Conservation (phyloP, 768 basidiomycete species). For the Phlebiopsis flavidoalba region DNA sequence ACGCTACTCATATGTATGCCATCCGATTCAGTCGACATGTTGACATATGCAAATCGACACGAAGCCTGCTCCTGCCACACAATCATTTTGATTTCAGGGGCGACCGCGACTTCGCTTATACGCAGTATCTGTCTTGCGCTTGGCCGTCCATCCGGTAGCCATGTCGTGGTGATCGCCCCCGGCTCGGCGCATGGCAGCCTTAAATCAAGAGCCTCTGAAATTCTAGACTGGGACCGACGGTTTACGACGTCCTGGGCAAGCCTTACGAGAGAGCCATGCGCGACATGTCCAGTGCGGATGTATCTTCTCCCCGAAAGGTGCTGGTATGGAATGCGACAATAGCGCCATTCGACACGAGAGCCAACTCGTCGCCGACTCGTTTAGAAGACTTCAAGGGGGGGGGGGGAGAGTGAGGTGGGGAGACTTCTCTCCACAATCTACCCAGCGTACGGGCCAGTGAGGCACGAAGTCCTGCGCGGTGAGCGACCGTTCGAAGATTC, state of each 20-base stretch:
- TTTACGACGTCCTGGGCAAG: slow-evolving; percentile 3
- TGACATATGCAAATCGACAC: slow-evolving; percentile 60
- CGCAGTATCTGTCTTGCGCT: slow-evolving; percentile 45
- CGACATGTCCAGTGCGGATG: slow-evolving; percentile 3
- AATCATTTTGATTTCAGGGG: slow-evolving; percentile 56
- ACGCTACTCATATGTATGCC: background rate
- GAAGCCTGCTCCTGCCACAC: slow-evolving; percentile 44
- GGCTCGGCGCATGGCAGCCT: slow-evolving; percentile 36
- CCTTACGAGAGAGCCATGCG: background rate
- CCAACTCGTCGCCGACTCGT: slow-evolving; percentile 6
- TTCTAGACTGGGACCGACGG: slow-evolving; percentile 51
- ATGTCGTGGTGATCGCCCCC: slow-evolving; percentile 15
- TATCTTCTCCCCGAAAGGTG: background rate
- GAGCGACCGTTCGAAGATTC: background rate
- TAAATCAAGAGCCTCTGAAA: slow-evolving; percentile 47
- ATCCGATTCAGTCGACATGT: slow-evolving; percentile 53
- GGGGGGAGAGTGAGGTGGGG: too few species aligned
- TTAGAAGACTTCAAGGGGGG: too few species aligned
- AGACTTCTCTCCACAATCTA: background rate
- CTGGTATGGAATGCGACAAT: background rate
- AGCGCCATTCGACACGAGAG: background rate
- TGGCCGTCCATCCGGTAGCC: slow-evolving; percentile 12
- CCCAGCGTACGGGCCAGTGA: background rate
- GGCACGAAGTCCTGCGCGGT: background rate
- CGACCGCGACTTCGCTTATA: slow-evolving; percentile 67